Conservation (phyloP, 768 basidiomycete genomes). For the Tricholoma saponaceum region DNA sequence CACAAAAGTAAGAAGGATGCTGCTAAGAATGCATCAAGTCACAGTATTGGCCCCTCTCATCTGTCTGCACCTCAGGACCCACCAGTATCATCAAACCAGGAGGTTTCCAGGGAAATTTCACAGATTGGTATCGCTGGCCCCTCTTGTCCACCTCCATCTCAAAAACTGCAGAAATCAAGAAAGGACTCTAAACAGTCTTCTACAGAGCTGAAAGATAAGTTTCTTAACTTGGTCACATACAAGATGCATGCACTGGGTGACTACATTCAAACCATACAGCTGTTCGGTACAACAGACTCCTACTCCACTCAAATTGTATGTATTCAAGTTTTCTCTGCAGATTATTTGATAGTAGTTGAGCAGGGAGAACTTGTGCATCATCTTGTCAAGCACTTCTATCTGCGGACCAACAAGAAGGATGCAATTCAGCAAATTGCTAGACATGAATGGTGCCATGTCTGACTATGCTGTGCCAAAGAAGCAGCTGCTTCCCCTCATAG, state of each 20-base stretch:
- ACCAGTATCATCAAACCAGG: not conserved
- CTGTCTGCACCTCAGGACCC: not conserved
- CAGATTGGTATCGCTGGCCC: no score
- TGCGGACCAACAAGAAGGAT: no score
- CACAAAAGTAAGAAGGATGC: not conserved
- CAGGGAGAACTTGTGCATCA: not conserved
- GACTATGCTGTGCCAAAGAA: not conserved
- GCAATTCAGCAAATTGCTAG: not conserved
- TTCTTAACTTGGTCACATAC: not conserved
- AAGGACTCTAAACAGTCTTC: no score
- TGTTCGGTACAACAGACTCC: not conserved
- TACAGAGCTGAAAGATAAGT: not conserved
- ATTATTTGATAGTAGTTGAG: not conserved
- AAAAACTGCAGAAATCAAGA: not conserved
- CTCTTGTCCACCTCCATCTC: no score
- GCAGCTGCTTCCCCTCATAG: not conserved
- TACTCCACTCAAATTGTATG: not conserved
- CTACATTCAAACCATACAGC: not conserved
- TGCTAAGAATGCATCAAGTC: no score
- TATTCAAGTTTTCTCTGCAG: not conserved
- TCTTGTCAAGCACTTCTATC: no score
- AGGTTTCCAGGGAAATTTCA: no score
- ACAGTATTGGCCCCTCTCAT: not conserved
- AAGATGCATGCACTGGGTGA: not conserved
- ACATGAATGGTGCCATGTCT: not conserved